Evolutionary conservation across 2,329 filamentous ascomycete species (phyloP), one percentile per base, ranked within the genome.

Genomic region (Penicillium sclerotiorum): DNA sequence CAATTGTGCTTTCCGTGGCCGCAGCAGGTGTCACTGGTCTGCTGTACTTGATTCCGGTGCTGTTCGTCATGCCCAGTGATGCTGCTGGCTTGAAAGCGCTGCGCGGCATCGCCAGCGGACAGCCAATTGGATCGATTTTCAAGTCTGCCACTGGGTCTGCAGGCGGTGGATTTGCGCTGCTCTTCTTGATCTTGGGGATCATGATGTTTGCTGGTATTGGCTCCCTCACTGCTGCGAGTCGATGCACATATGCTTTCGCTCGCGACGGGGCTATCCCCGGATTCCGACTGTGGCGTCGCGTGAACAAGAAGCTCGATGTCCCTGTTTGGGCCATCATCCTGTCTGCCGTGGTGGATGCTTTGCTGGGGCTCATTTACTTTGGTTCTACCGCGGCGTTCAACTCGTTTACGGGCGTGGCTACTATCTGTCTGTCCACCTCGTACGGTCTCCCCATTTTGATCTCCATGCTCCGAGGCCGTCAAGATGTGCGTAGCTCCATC

Each of bases 351-450:
- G 82, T 92, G 36, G 84, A 88, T 67, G 87, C 83, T 58, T 72
- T 91, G 9, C 78, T 92, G 0, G 88, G 88, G 0, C 78, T 89
- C 57, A 90, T 92, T 68, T 92, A 89, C 73, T 90, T 92, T 56
- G 89, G 89, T 8, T 88, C 85, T 1, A 81, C 82, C 0, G 86
- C 87, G 0, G 89, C 89, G 0, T 92, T 92, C 74, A 88, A 87
- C 75, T 86, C 84, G 8, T 91, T 92, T 69, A 91, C 88, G 0
- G 87, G 88, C 22, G 87, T 90, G 1, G 88, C 88, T 1, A 91
- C 88, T 4, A 90, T 92, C 65, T 90, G 87, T 57, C 80, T 92
- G 0, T 87, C 84, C 0, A 84, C 85, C 4, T 89, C 86, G 0
- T 92, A 92, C 67, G 87, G 85, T 12, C 78, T 90, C 13, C 89